A percentile compares a stretch with the other conserved stretches of the same genome.
These are phyloP conservation scores for Xerocomellus chrysenteron DNA, from an alignment of 768 basidiomycete genomes.

Conservation along the genomic window DNA sequence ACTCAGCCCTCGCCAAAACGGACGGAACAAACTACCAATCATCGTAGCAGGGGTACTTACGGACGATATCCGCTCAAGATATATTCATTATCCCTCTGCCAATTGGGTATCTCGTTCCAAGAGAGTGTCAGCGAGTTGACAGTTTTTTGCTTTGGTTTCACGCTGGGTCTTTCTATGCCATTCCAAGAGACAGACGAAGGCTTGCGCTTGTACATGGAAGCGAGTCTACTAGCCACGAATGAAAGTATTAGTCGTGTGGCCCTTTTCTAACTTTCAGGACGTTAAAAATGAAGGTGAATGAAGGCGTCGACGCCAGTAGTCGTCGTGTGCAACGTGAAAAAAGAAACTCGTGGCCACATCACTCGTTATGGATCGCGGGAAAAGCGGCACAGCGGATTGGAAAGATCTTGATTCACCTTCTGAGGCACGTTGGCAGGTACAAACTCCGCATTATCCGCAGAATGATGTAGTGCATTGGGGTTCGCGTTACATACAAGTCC, in stretches of 20 bases:
- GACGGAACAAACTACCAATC: conserved; percentile 7
- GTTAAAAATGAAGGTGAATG: conserved; percentile 6
- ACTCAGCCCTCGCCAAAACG: not conserved
- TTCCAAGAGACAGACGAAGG: conserved; percentile 5
- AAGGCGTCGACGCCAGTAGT: not conserved
- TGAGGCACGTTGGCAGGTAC: conserved; percentile 24
- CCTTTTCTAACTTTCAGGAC: not conserved
- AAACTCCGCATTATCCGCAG: conserved; percentile 6
- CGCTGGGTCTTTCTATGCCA: not conserved
- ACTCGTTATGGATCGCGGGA: conserved; percentile 11
- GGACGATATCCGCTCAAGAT: conserved; percentile 68
- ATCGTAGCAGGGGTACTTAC: conserved; percentile 36
- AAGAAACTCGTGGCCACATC: not conserved
- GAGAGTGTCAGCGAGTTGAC: conserved; percentile 32
- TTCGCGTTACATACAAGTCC: conserved; percentile 18
- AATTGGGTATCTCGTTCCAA: conserved; percentile 63
- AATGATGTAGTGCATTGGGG: conserved; percentile 8
- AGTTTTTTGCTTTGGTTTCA: not conserved
- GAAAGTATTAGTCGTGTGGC: not conserved
- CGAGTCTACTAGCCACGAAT: not conserved
- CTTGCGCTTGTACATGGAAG: conserved; percentile 19
- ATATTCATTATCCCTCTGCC: conserved; percentile 75
- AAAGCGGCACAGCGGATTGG: conserved; percentile 6
- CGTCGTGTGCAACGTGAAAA: not conserved
- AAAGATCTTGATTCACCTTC: conserved; percentile 28